A percentile compares a stretch with the other conserved stretches of the same genome.
Evolutionary conservation across 2,329 filamentous ascomycete genomes (phyloP).

Genomic region (Aspergillus udagawae): DNA sequence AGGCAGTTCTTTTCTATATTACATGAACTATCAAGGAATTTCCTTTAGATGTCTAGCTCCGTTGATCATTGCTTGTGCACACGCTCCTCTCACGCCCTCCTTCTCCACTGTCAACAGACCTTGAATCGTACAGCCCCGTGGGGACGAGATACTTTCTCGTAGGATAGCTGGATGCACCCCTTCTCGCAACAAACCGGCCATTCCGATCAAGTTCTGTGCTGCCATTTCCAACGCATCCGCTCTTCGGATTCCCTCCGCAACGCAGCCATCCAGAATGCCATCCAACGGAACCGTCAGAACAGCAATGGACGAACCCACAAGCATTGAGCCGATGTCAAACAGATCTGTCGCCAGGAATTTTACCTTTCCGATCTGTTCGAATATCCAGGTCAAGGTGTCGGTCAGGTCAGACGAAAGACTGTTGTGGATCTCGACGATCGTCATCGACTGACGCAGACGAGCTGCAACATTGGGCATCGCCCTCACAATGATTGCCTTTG

Average conservation of each 20-base stretch:
- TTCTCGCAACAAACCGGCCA: conserved; percentile 53
- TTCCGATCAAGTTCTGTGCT: conserved; percentile 57
- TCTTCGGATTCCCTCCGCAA: conserved; percentile 59
- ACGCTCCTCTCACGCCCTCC: conserved; percentile 51
- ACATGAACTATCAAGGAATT: conserved; percentile 5
- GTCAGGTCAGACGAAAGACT: conserved; percentile 40
- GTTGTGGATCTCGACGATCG: conserved; percentile 47
- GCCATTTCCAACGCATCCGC: conserved; percentile 60
- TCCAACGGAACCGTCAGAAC: conserved; percentile 59
- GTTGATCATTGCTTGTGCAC: conserved; percentile 48
- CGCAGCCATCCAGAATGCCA: conserved; percentile 57
- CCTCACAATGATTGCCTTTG: conserved; percentile 31
- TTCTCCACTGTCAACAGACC: conserved; percentile 58
- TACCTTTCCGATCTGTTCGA: conserved; percentile 48
- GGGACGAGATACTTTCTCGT: conserved; percentile 59
- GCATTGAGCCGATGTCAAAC: conserved; percentile 54
- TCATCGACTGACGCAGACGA: conserved; percentile 43
- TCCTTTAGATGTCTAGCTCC: conserved; percentile 26
- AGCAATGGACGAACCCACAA: conserved; percentile 59
- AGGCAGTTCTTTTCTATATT: neutral
- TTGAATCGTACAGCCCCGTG: conserved; percentile 60
- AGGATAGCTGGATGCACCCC: conserved; percentile 60
- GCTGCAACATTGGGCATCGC: conserved; percentile 47
- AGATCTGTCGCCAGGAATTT: conserved; percentile 48
- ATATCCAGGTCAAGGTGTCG: conserved; percentile 42